Evolutionary conservation across 768 basidiomycete species (phyloP), one percentile per base, ranked within the genome.

Genomic region (Russula olivacea): DNA sequence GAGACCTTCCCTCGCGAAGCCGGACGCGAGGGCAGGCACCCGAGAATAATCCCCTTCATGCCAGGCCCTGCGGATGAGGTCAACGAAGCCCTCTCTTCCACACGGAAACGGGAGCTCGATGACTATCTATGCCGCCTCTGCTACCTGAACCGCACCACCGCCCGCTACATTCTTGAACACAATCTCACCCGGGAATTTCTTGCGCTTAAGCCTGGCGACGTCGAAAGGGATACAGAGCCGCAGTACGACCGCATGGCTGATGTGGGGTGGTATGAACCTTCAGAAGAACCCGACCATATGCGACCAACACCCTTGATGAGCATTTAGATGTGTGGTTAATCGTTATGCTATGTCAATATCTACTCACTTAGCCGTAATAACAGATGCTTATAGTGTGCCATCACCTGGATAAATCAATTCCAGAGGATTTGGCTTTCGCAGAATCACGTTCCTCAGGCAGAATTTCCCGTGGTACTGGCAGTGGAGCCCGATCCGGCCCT

Each of bases 331-430:
- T 96, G 69, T 71, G 88, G 71, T 6, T 47, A 41, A 19, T 36
- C 28, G 34, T 23, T 23, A 9, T 34, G 36, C 23, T 23, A 10
- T 6, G 61, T 41, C 43, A 15, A 53, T 23, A 23, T 47, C 32
- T 67, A 45, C 61, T 41, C 47, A 55, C 15, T 17, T 61, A 47
- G 43, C 54, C 49, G 11, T 43, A 19, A 45, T 10, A 9, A 30
- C 68, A 97, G 95, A 99, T 98, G 97, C 80, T 98, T 25, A 98
- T 98, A 93, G 94, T 98, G n/a, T 97, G 94, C 73, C 96, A 99
- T 73, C 96, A 99, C 74, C 83, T 99, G 60, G 93, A 97, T 76
- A 84, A 79, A 68, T 82, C 80, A 21, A 93, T 96, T 67, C 83
- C 89, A 1, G 97, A 99, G 76, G 97, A 99, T 68, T 80, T 98